Evolutionary conservation across 106 monocot genomes (phyloP), one percentile per base, ranked within the genome.

Genomic region (Allium fistulosum): DNA sequence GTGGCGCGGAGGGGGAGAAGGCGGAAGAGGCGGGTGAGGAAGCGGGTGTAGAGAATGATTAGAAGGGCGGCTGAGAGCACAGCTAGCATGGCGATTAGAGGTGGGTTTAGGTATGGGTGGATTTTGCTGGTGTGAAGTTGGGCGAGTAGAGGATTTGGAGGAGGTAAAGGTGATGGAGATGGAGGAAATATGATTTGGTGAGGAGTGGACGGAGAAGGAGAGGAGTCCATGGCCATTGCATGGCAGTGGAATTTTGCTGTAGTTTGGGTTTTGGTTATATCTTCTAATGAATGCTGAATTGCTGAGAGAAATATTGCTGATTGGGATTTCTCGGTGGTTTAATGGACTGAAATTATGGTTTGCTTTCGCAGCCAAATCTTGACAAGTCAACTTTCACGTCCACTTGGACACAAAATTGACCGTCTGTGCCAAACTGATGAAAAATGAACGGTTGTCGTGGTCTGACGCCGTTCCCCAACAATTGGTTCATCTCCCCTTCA

Each of bases 81-180:
- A 47, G 91, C 91, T 45, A 89, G 78, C 86, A 96, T 85, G 49
- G 96, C 92, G 74, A 92, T 80, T 17, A 92, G 78, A 3, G 91
- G 92, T 2, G 88, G 91, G 77, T 85, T 86, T 71, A 86, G 63
- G 57, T 78, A 49, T 67, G 7, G 51, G 22, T 11, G 26, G 22
- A 13, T 18, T 66, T 52, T 66, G 51, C 22, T 4, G 12, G 65
- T 51, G 50, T 49, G 49, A 0, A 49, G 48, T 18, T 26, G 66
- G 66, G 56, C 45, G 55, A 7, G 6, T 7, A 26, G 0, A 46
- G 45, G 12, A 16, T 49, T 11, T 11, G 66, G 14, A 8, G n/a
- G 47, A 2, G 49, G 7, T 8, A 49, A 66, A 2, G 73, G 74
- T 15, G 71, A 66, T 9, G 67, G 77, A 51, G 61, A 68, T 72